Evolutionary conservation across 1,284 basidiomycete species (phyloP).

Genomic region (Trichosporon sp.): DNA sequence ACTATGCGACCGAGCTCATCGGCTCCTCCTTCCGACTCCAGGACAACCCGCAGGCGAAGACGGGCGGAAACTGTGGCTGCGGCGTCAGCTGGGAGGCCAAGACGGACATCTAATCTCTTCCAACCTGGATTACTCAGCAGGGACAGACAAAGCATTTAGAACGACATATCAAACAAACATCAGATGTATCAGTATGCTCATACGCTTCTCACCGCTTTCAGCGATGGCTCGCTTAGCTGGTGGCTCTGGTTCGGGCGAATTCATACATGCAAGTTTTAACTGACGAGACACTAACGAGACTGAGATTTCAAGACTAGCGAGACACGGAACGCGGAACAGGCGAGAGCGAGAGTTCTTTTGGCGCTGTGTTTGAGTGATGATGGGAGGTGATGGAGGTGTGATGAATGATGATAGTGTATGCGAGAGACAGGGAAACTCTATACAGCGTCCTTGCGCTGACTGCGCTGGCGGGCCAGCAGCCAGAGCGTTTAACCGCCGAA

Average conservation of each 20-base stretch:
- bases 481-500: constrained; percentile 62
- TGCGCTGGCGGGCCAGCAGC: background rate
- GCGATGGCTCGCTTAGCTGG: background rate
- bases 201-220: background rate
- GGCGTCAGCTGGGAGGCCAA: constrained; percentile 60
- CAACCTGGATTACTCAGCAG: background rate
- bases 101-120: constrained; percentile 15
- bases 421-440: background rate
- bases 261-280: constrained; percentile 11
- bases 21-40: constrained; percentile 61
- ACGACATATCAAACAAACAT: background rate
- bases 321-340: background rate
- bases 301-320: constrained; percentile 15
- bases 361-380: background rate
- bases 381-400: background rate
- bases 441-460: constrained; percentile 10
- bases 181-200: constrained; percentile 17
- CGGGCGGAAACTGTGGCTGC: constrained; percentile 62
- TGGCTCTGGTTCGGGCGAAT: background rate
- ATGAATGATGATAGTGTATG: background rate
- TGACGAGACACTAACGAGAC: constrained; percentile 16
- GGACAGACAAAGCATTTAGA: background rate
- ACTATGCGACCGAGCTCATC: constrained; percentile 64
- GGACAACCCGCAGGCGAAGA: constrained; percentile 61
- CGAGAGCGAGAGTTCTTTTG: background rate